Conservation (phyloP, 306 rosid species). For the Benincasa hispida region DNA sequence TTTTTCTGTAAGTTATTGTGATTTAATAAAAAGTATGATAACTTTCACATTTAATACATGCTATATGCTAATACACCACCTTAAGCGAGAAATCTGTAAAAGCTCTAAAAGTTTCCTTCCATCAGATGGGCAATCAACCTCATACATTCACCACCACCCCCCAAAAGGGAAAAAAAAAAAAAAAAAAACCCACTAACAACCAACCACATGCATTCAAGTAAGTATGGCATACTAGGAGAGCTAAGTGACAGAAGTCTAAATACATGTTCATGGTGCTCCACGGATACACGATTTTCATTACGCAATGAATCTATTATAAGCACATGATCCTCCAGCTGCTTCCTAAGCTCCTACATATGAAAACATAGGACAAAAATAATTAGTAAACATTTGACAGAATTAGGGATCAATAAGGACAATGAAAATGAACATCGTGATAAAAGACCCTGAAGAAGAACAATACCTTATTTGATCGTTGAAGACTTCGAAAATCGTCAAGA, state of each 20-base stretch:
- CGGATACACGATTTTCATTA: slow-evolving; percentile 42
- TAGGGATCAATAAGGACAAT: neutral
- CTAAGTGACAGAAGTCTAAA: slow-evolving; percentile 1
- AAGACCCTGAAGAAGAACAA: neutral
- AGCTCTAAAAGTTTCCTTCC: neutral
- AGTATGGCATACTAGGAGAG: neutral
- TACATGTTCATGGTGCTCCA: slow-evolving; percentile 64
- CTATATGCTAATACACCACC: neutral
- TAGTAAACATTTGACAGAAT: neutral
- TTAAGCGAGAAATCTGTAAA: neutral
- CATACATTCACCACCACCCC: too few relatives aligned
- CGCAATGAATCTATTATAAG: slow-evolving; percentile 44
- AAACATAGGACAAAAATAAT: neutral
- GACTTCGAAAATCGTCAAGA: slow-evolving; percentile 96
- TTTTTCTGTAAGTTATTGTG: neutral
- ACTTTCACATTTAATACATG: neutral
- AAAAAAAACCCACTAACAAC: neutral
- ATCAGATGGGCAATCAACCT: too few relatives aligned
- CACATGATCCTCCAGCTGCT: slow-evolving; percentile 81
- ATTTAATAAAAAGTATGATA: neutral
- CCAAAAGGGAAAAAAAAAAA: too few relatives aligned
- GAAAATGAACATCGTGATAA: neutral
- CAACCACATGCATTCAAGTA: neutral
- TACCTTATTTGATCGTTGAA: slow-evolving; percentile 81
- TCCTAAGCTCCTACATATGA: slow-evolving; percentile 68